A percentile compares a stretch with the other conserved stretches of the same genome.
These are phyloP conservation scores for Neurospora sp. DNA, from an alignment of 495 filamentous ascomycete species.

Conservation along the genomic window DNA sequence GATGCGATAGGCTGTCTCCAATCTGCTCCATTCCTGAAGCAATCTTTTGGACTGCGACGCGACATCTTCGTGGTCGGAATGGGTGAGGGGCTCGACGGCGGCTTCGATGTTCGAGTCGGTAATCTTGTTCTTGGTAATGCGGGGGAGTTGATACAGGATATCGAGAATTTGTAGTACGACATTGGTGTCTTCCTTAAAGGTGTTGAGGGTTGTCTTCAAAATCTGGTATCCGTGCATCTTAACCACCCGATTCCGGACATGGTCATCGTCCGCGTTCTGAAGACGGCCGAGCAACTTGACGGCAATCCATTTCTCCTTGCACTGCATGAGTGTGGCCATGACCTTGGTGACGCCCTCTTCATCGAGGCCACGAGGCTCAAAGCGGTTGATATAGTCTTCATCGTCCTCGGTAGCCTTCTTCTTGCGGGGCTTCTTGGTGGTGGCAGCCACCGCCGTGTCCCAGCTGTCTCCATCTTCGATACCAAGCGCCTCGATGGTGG, in stretches of 20 bases:
- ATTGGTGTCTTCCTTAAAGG: slow-evolving; percentile 81
- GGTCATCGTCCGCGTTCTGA: slow-evolving; percentile 80
- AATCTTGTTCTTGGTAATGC: slow-evolving; percentile 94
- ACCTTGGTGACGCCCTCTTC: slow-evolving; percentile 90
- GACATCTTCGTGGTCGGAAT: slow-evolving; percentile 63
- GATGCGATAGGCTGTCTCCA: slow-evolving; percentile 91
- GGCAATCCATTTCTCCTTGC: slow-evolving; percentile 98
- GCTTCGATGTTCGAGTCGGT: slow-evolving; percentile 91
- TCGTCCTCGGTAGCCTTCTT: slow-evolving; percentile 93
- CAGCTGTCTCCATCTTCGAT: slow-evolving; percentile 90
- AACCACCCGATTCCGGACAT: slow-evolving; percentile 77
- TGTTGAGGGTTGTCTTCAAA: slow-evolving; percentile 70
- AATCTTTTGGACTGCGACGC: slow-evolving; percentile 57
- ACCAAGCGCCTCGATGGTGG: slow-evolving; percentile 88
- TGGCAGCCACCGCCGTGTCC: slow-evolving; percentile 65
- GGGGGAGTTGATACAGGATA: slow-evolving; percentile 79
- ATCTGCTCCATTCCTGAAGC: slow-evolving; percentile 74
- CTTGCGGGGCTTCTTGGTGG: slow-evolving; percentile 67
- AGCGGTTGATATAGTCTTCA: slow-evolving; percentile 90
- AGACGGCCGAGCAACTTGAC: slow-evolving; percentile 89
- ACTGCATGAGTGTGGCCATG: slow-evolving; percentile 97
- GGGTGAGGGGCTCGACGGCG: slow-evolving; percentile 60
- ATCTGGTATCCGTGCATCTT: slow-evolving; percentile 97
- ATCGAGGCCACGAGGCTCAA: slow-evolving; percentile 72
- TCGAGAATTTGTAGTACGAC: slow-evolving; percentile 82